A percentile compares a stretch with the other conserved stretches of the same genome.
Evolutionary conservation across 495 filamentous ascomycete species (phyloP).

Genomic region (Xylaria palmicola): DNA sequence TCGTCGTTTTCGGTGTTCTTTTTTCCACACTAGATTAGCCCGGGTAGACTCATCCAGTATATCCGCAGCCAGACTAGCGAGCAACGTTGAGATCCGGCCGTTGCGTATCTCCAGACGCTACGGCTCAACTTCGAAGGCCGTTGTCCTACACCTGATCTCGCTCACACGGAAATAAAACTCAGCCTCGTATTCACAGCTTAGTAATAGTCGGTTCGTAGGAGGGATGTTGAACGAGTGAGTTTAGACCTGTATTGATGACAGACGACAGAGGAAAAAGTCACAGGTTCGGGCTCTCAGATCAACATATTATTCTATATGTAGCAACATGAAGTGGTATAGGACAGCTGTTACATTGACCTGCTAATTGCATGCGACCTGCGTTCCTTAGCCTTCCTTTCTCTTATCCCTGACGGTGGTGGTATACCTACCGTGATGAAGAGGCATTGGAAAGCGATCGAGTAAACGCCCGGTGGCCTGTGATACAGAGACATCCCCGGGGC

Average conservation of each 20-base stretch:
- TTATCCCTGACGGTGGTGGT: background rate
- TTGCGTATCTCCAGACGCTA: background rate
- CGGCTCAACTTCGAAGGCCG: background rate
- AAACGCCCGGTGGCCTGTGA: background rate
- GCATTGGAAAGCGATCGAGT: background rate
- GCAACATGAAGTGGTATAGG: constrained; percentile 6
- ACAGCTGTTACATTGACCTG: background rate
- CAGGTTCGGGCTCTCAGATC: background rate
- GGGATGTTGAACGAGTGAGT: background rate
- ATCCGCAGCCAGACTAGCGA: background rate
- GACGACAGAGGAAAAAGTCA: background rate
- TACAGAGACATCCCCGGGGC: background rate
- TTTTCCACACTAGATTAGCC: too few relatives aligned
- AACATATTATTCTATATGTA: constrained; percentile 12
- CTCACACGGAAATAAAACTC: background rate
- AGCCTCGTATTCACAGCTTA: background rate
- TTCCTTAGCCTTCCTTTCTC: constrained; percentile 5
- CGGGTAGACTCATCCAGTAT: background rate
- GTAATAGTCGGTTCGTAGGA: background rate
- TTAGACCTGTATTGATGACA: background rate
- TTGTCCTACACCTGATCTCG: background rate
- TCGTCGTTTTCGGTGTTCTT: background rate
- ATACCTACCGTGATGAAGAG: background rate
- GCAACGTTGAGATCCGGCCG: background rate
- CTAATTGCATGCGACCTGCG: constrained; percentile 6